phyloP scores from a whole-genome alignment of 805 yeast species.

The Schwanniomyces yamadae region DNA sequence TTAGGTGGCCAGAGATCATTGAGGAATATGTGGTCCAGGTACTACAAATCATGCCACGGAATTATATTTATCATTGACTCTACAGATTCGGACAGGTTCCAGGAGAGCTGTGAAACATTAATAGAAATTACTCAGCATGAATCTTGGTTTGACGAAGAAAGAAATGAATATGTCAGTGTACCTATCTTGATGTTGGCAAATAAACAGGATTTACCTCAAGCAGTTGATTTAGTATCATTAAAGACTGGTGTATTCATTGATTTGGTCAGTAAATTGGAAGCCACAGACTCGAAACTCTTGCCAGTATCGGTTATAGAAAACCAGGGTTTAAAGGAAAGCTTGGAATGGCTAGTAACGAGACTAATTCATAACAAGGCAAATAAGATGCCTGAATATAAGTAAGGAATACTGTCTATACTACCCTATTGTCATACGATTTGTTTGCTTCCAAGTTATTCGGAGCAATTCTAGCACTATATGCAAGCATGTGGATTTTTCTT shows the following conservation, averaged over 20 bases:
- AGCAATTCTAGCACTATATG: too few relatives aligned
- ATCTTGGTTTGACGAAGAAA: constrained; percentile 36
- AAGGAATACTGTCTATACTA: too few relatives aligned
- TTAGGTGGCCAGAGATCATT: constrained; percentile 92
- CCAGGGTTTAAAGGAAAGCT: constrained; percentile 81
- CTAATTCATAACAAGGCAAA: constrained; percentile 63
- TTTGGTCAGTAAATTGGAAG: constrained; percentile 80
- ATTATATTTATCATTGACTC: constrained; percentile 91
- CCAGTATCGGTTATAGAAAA: constrained; percentile 86
- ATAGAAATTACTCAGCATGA: constrained; percentile 43
- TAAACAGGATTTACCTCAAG: constrained; percentile 73
- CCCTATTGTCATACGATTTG: too few relatives aligned
- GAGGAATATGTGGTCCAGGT: constrained; percentile 82
- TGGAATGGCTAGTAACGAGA: constrained; percentile 83
- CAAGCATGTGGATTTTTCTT: too few relatives aligned
- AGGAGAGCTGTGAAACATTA: constrained; percentile 75
- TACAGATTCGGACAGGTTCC: constrained; percentile 76
- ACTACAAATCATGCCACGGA: constrained; percentile 84
- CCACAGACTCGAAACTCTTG: constrained; percentile 85
- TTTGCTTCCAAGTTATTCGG: constrained; percentile 5
- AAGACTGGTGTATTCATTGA: constrained; percentile 80
- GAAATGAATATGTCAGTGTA: constrained; percentile 49
- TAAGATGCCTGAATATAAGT: constrained; percentile 56
- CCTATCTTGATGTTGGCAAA: constrained; percentile 95
- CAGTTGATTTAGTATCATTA: constrained; percentile 51